A percentile compares a stretch with the other conserved stretches of the same genome.
Evolutionary conservation across 2,329 filamentous ascomycete genomes (phyloP).

Genomic region (Gaeumannomyces tritici): DNA sequence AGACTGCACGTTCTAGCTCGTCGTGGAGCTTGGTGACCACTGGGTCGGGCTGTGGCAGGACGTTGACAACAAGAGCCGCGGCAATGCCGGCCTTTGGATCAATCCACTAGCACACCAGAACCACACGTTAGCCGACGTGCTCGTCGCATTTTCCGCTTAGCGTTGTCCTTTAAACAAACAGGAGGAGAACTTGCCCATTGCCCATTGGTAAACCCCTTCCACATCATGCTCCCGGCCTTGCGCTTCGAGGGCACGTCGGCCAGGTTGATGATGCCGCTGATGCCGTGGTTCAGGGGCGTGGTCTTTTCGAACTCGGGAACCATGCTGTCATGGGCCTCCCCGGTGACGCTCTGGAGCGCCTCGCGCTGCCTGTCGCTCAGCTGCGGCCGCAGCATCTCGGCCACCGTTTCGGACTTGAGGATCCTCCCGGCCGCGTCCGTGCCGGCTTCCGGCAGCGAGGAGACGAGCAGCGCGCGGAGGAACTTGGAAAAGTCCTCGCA

Average conservation of each 20-base stretch:
- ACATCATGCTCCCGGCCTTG: conserved; percentile 30
- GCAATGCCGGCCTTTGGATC: conserved; percentile 26
- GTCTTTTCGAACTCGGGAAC: conserved; percentile 25
- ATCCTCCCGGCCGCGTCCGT: conserved; percentile 18
- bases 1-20: conserved; percentile 29
- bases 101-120: conserved; percentile 15
- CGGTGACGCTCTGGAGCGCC: conserved; percentile 12
- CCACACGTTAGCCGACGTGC: not conserved
- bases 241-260: conserved; percentile 28
- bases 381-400: conserved; percentile 45
- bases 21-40: conserved; percentile 25
- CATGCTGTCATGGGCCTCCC: conserved; percentile 14
- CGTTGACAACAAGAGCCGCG: conserved; percentile 25
- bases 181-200: conserved; percentile 26
- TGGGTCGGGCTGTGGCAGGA: conserved; percentile 18
- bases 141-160: no score
- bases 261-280: conserved; percentile 28
- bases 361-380: conserved; percentile 21
- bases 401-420: conserved; percentile 42
- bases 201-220: conserved; percentile 30
- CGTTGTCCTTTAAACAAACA: not conserved
- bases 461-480: conserved; percentile 49
- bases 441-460: conserved; percentile 43
- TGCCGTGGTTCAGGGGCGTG: conserved; percentile 24
- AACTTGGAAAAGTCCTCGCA: conserved; percentile 35